phyloP scores from a whole-genome alignment of 305 asterid species.

The Solanum hybrid region DNA sequence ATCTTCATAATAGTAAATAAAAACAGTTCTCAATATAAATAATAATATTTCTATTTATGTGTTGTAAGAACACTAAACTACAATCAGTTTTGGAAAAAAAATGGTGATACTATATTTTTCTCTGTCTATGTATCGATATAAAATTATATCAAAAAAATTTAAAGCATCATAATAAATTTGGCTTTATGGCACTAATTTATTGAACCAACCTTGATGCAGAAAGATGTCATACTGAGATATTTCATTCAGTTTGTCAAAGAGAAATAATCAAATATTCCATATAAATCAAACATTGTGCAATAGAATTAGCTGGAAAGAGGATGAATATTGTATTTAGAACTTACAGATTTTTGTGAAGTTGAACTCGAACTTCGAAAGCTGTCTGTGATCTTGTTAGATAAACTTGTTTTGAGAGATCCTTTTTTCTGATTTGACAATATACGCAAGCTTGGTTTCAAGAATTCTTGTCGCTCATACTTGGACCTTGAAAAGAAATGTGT shows the following conservation, averaged over 20 bases:
- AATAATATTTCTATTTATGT: not conserved
- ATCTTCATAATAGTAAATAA: not conserved
- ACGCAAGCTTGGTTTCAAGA: conserved; percentile 92
- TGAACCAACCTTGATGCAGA: not conserved
- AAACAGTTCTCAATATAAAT: not conserved
- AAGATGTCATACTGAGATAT: not conserved
- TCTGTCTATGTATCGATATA: not conserved
- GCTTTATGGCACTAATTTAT: not conserved
- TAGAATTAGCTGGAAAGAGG: not conserved
- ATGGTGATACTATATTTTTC: not conserved
- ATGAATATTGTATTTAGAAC: conserved; percentile 8
- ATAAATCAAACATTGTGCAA: not conserved
- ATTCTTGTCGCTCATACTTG: conserved; percentile 83
- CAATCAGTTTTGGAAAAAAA: not conserved
- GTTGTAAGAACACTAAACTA: not conserved
- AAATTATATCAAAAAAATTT: not conserved
- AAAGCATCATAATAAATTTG: not conserved
- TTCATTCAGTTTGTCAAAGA: not conserved
- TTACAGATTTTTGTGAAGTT: conserved; percentile 40
- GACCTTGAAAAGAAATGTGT: conserved; percentile 34
- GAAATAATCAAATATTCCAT: not conserved
- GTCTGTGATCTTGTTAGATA: conserved; percentile 55
- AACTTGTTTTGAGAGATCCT: conserved; percentile 54
- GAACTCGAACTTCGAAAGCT: conserved; percentile 61
- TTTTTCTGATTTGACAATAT: conserved; percentile 51